phyloP scores from a whole-genome alignment of 441 rosid genomes.

The Populus tomentosa region DNA sequence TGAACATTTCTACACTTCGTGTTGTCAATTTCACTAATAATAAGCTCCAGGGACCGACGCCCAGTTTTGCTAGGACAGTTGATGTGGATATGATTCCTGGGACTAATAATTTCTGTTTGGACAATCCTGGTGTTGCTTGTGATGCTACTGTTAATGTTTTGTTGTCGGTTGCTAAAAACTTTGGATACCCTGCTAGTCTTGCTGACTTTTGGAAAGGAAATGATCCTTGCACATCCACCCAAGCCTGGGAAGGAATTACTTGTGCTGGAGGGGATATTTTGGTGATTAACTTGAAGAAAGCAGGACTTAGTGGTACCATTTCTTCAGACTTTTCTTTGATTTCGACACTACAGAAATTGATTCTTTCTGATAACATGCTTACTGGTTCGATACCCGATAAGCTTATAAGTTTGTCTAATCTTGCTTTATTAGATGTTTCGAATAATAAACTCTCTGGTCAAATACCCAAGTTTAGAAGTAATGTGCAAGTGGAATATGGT shows the following conservation, averaged over 20 bases:
- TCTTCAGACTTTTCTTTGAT: conserved; percentile 31
- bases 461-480: conserved; percentile 28
- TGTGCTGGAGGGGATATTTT: conserved; percentile 34
- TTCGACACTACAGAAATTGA: conserved; percentile 22
- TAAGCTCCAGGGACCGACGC: conserved; percentile 49
- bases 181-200: conserved; percentile 36
- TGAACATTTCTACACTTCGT: conserved; percentile 19
- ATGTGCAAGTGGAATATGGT: conserved; percentile 16
- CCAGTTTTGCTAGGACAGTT: conserved; percentile 23
- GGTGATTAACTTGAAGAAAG: conserved; percentile 30
- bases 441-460: conserved; percentile 36
- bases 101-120: conserved; percentile 34
- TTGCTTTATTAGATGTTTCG: conserved; percentile 27
- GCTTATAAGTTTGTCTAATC: conserved; percentile 30
- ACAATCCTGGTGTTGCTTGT: conserved; percentile 33
- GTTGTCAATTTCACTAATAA: conserved; percentile 30
- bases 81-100: conserved; percentile 7
- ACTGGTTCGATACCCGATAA: conserved; percentile 35
- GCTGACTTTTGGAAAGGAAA: conserved; percentile 43
- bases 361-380: conserved; percentile 31
- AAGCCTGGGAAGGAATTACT: conserved; percentile 29
- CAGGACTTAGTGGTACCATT: conserved; percentile 41
- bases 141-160: conserved; percentile 30
- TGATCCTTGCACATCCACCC: conserved; percentile 27
- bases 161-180: conserved; percentile 25